Evolutionary conservation across 139 green algal genomes (phyloP), one percentile per base, ranked within the genome.

Genomic region (Trebouxia sp.): DNA sequence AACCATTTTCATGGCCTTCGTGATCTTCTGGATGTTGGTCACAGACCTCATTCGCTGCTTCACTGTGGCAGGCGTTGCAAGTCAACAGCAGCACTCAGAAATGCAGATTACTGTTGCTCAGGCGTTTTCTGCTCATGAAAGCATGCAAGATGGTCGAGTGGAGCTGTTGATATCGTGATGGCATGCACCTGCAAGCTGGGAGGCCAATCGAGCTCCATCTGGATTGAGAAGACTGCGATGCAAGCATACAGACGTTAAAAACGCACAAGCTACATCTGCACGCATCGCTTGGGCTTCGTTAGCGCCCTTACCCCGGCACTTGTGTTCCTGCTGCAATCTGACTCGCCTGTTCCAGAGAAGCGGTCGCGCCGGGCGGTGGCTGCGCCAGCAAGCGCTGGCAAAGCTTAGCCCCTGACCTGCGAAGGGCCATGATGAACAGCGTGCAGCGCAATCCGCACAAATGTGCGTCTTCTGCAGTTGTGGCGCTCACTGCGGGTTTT

Each of bases 1-100:
- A 85, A 99, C 97, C 94, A 99, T 98, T 93, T 99, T 99, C 97
- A 99, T 99, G 83, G 97, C 97, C 81, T 95, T 97, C 11, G 97
- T 99, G 88, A 99, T 99, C 87, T 99, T 99, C 76, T 96, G 89
- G 41, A 99, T 99, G 88, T 98, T 99, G 78, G 91, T 92, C 55
- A 99, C 97, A 20, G 94, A 97, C 76, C 94, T 92, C 92, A 99
- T 99, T 24, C 96, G 89, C 87, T 95, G 91, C 87, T 98, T 97
- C 37, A 99, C 97, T 96, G 92, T 38, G 78, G 65, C 37, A 75
- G 30, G n/a, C 38, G n/a, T n/a, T n/a, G n/a, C n/a, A n/a, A n/a
- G n/a, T n/a, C n/a, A n/a, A n/a, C n/a, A n/a, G n/a, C n/a, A n/a
- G n/a, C n/a, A n/a, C n/a, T n/a, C n/a, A n/a, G 5, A n/a, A 38